phyloP scores from a whole-genome alignment of 164 flowering plant genomes.

The Paratinospora sagittata region DNA sequence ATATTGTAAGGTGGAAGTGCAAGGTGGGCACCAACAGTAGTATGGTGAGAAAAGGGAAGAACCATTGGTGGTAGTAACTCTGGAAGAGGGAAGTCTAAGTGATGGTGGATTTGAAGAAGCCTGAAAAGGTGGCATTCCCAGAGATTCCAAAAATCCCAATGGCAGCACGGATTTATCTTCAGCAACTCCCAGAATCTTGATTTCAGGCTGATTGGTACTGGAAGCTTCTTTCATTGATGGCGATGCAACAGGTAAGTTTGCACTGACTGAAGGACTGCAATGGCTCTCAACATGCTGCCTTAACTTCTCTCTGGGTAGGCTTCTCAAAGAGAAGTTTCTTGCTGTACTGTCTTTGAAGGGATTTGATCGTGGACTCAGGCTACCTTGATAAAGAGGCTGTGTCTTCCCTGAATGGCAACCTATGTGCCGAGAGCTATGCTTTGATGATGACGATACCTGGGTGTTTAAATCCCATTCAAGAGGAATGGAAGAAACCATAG shows the following conservation, averaged over 20 bases:
- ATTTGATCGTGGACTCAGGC: conserved; percentile 64
- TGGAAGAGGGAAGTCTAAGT: conserved; percentile 14
- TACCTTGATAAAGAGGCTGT: conserved; percentile 43
- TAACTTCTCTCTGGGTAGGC: conserved; percentile 44
- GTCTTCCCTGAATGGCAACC: conserved; percentile 32
- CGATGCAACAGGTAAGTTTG: conserved; percentile 22
- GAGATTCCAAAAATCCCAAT: conserved; percentile 34
- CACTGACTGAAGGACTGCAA: conserved; percentile 21
- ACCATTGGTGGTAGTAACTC: conserved; percentile 17
- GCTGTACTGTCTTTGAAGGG: conserved; percentile 53
- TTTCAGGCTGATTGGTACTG: conserved; percentile 23
- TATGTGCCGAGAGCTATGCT: conserved; percentile 30
- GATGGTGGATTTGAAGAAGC: conserved; percentile 17
- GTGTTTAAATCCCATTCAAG: conserved; percentile 22
- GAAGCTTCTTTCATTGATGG: conserved; percentile 17
- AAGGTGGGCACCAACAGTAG: conserved; percentile 86
- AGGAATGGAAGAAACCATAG: conserved; percentile 14
- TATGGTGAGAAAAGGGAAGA: conserved; percentile 55
- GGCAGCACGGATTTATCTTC: conserved; percentile 13
- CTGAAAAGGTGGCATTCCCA: conserved; percentile 24
- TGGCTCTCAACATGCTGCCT: conserved; percentile 41
- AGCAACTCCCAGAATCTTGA: conserved; percentile 24
- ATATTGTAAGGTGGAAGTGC: conserved; percentile 36
- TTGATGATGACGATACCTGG: conserved; percentile 21
- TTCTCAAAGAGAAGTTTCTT: conserved; percentile 38